Conservation (phyloP, 257 asterid species). For the Solanum gandarillasii region DNA sequence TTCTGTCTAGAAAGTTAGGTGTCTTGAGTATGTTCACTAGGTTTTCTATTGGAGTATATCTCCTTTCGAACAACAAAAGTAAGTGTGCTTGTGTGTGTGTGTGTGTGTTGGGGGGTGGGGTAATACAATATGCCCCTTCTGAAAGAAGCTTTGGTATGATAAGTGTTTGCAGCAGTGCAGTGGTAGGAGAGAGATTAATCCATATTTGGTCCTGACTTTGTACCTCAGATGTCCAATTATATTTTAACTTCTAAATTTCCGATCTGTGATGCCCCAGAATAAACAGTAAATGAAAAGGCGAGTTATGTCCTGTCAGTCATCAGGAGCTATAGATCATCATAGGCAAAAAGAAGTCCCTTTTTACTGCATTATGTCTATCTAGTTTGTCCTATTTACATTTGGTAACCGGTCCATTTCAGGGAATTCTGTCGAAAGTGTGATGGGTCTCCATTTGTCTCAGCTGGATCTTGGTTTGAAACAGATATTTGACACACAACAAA, state of each 20-base stretch:
- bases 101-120: neutral
- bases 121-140: neutral
- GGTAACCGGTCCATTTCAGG: slow-evolving; percentile 35
- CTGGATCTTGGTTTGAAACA: slow-evolving; percentile 58
- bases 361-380: neutral
- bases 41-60: neutral
- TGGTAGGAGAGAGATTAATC: neutral
- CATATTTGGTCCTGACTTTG: neutral
- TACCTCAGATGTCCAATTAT: neutral
- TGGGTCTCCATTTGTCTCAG: slow-evolving; percentile 15
- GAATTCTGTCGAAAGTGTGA: slow-evolving; percentile 12
- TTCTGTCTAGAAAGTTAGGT: neutral
- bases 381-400: neutral
- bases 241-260: neutral
- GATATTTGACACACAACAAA: slow-evolving; percentile 28
- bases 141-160: neutral
- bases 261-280: neutral
- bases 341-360: neutral
- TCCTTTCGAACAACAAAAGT: neutral
- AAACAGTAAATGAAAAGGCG: neutral
- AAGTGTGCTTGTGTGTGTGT: neutral
- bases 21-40: neutral
- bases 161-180: neutral
- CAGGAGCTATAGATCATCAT: neutral
- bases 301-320: neutral